phyloP scores from a whole-genome alignment of 2,329 filamentous ascomycete species.

The Talaromyces marneffei region DNA sequence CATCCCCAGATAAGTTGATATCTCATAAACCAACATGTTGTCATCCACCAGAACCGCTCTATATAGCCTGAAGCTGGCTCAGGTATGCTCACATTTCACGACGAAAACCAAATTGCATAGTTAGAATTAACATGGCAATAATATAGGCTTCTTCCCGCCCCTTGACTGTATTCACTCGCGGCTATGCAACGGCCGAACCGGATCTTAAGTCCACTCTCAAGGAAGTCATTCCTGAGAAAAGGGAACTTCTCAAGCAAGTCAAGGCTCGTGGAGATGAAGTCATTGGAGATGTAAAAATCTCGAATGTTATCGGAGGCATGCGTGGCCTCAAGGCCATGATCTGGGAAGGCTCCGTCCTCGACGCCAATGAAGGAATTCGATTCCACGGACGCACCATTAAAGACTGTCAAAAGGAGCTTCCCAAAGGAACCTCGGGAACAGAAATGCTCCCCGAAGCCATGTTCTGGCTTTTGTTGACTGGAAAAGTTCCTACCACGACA shows the following conservation, averaged over 20 bases:
- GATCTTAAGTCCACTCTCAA: conserved; percentile 84
- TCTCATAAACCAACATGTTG: conserved; percentile 23
- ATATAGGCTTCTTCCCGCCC: conserved; percentile 17
- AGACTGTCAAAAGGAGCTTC: conserved; percentile 88
- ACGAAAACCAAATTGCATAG: not conserved
- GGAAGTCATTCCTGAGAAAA: conserved; percentile 81
- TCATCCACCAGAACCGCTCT: conserved; percentile 34
- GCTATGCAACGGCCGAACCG: conserved; percentile 64
- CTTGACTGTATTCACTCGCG: conserved; percentile 21
- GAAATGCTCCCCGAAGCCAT: conserved; percentile 99
- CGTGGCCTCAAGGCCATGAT: conserved; percentile 96
- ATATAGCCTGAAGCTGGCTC: conserved; percentile 33
- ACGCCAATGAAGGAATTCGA: conserved; percentile 93
- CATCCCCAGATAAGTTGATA: conserved; percentile 10
- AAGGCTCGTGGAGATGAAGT: conserved; percentile 77
- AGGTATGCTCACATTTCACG: conserved; percentile 23
- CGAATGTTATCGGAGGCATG: conserved; percentile 94
- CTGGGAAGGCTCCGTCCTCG: conserved; percentile 96
- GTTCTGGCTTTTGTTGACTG: conserved; percentile 98
- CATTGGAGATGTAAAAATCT: conserved; percentile 87
- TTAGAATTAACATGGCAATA: not conserved
- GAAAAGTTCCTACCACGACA: conserved; percentile 73
- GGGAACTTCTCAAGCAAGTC: conserved; percentile 88
- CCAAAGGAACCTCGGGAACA: conserved; percentile 81
- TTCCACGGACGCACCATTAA: conserved; percentile 98